Evolutionary conservation across 192 early-diverging fungal genomes (phyloP), one percentile per base, ranked within the genome.

Genomic region (Entophlyctis luteolus): DNA sequence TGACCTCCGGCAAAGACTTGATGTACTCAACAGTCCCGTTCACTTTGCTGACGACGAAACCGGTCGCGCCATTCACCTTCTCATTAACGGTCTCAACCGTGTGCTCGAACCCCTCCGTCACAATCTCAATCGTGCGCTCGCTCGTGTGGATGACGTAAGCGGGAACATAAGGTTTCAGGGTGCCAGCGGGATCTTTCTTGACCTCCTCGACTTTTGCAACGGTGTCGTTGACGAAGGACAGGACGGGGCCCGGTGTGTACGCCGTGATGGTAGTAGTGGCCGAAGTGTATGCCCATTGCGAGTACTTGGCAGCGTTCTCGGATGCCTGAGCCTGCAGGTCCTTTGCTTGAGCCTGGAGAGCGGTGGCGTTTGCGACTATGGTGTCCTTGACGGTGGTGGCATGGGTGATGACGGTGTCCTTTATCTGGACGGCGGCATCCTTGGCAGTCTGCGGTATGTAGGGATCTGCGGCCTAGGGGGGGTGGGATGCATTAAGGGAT

Each of bases 241-340:
- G 14, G 67, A 83, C 62, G 47, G 81, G 81, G 39, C 55, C 53
- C 38, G 81, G 81, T 31, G 81, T 83, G 67, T 77, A 76, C 33
- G 81, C 49, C 3, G 57, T 60, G 66, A 83, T 76, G 70, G 81
- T 83, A 37, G 78, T 83, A 62, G 81, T 81, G 65, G 79, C 72
- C 25, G 72, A 60, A 18, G 42, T 71, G 57, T 77, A 68, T 45
- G 72, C 80, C 39, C 73, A 72, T 42, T 75, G 77, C 1, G 48
- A 54, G 27, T 63, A 29, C 52, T 52, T 18, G 10, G 18, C 34
- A 53, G 73, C 78, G 48, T 81, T 62, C 54, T 35, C 39, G 23
- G 56, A 48, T 34, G 77, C 75, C 0, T 25, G 5, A 23, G 33
- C 14, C 29, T 33, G 25, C 6, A 39, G 22, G 31, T 66, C 49